Evolutionary conservation across 129 eudicot species (phyloP), one percentile per base, ranked within the genome.

Genomic region (Centaurea solstitialis): DNA sequence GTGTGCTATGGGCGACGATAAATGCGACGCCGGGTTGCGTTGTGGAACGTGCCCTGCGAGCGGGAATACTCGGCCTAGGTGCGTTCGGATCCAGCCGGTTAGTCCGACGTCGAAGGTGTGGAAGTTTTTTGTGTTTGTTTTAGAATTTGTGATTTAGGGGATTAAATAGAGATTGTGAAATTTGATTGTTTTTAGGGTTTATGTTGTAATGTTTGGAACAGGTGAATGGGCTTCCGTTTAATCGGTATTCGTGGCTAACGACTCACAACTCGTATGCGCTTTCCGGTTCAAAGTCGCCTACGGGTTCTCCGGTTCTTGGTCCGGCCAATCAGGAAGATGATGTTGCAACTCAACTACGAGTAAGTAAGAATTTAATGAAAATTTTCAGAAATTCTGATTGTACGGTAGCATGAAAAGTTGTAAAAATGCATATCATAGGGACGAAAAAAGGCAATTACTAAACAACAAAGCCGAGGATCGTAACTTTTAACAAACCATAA

Each of bases 301-400:
- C 92, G 3, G 98, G 99, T 9, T 81, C 93, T 0, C 37, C 73
- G 11, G 76, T 88, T 43, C 77, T 95, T 10, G 91, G 97, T 77
- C 97, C 93, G 2, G 86, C 94, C 68, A 95, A 95, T 71, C 99
- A 95, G 85, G 99, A 95, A 75, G 97, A 95, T 77, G 78, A 93
- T 8, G 86, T 95, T n/a, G 86, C 97, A 12, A 17, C 88, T 71
- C 99, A 95, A 81, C 91, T 95, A 79, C 91, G 66, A 3, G 99
- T 95, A 79, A 71, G 84, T 82, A 70, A 41, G 79, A 68, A 22
- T 17, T 47, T 47, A 35, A 30, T 18, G 61, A 7, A 43, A 7
- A 33, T 33, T 26, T 26, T 33, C 37, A 3, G 37, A 1, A 33
- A 3, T 3, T 33, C 37, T 33, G 4, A 33, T 33, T 33, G 37